phyloP scores from a whole-genome alignment of 2,329 filamentous ascomycete genomes.

The Xylaria sp. region DNA sequence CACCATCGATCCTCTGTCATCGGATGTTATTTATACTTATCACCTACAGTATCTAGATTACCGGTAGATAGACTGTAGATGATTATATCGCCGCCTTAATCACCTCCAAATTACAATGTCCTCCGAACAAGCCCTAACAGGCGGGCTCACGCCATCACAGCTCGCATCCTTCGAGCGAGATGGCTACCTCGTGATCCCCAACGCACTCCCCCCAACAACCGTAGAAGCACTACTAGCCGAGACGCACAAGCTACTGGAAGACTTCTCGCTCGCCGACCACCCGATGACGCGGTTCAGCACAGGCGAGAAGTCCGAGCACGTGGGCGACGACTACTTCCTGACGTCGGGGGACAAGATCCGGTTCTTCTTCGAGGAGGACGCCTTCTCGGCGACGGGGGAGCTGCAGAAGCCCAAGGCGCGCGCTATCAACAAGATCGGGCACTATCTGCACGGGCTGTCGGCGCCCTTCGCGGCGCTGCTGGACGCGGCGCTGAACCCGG shows the following conservation, averaged over 20 bases:
- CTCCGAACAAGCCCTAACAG: constrained; percentile 39
- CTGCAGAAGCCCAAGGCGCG: constrained; percentile 82
- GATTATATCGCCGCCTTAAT: background rate
- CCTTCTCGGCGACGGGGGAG: constrained; percentile 72
- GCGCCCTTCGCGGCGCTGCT: constrained; percentile 71
- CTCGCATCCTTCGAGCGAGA: constrained; percentile 78
- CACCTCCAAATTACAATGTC: constrained; percentile 28
- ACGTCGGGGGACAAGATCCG: constrained; percentile 88
- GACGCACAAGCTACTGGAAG: constrained; percentile 76
- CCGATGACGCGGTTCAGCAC: constrained; percentile 96
- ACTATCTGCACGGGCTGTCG: constrained; percentile 77
- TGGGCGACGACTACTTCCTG: constrained; percentile 95
- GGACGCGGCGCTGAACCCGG: constrained; percentile 58
- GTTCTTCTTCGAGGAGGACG: constrained; percentile 98
- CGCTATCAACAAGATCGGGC: constrained; percentile 90
- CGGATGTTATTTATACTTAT: background rate
- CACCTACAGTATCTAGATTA: background rate
- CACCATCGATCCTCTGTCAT: constrained; percentile 14
- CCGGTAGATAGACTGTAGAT: too few species aligned
- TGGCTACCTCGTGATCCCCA: constrained; percentile 88
- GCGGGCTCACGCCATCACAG: constrained; percentile 76
- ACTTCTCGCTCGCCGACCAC: constrained; percentile 83
- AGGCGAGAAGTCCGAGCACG: constrained; percentile 77
- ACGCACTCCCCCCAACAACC: constrained; percentile 74
- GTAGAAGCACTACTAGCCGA: constrained; percentile 76